A percentile compares a stretch with the other conserved stretches of the same genome.
These are phyloP conservation scores for Aspergillus bridgeri DNA, from an alignment of 495 filamentous ascomycete species.

Conservation along the genomic window DNA sequence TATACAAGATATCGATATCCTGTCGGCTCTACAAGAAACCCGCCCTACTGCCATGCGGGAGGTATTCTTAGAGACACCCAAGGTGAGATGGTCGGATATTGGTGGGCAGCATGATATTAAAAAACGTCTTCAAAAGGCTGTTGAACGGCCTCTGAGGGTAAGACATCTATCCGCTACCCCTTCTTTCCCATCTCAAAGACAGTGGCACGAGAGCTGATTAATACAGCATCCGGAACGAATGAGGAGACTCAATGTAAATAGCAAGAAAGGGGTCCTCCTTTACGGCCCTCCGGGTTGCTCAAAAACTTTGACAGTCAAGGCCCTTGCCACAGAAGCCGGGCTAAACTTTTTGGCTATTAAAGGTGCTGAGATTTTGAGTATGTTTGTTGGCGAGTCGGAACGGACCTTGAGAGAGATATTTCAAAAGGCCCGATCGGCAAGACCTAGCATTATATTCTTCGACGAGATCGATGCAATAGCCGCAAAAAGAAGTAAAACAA, in stretches of 20 bases:
- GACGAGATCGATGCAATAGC: constrained; percentile 96
- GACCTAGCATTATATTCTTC: constrained; percentile 95
- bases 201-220: constrained; percentile 7
- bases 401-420: constrained; percentile 85
- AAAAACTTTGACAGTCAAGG: constrained; percentile 91
- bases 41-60: constrained; percentile 87
- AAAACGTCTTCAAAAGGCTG: constrained; percentile 57
- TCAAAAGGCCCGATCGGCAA: constrained; percentile 77
- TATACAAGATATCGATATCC: constrained; percentile 48
- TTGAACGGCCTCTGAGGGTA: constrained; percentile 66
- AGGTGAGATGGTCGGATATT: constrained; percentile 84
- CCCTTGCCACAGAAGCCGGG: constrained; percentile 85
- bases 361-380: constrained; percentile 92
- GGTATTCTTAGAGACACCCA: constrained; percentile 82
- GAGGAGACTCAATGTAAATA: constrained; percentile 56
- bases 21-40: constrained; percentile 52
- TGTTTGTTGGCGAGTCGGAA: constrained; percentile 98
- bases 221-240: constrained; percentile 56
- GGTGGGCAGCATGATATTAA: constrained; percentile 85
- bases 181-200: not conserved
- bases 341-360: constrained; percentile 96
- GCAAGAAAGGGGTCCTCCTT: constrained; percentile 80
- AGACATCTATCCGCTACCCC: too few relatives aligned
- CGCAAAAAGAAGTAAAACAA: constrained; percentile 58
- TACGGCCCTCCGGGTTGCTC: constrained; percentile 96